Evolutionary conservation across 129 eudicot genomes (phyloP), one percentile per base, ranked within the genome.

Genomic region (Flaveria trinervia): DNA sequence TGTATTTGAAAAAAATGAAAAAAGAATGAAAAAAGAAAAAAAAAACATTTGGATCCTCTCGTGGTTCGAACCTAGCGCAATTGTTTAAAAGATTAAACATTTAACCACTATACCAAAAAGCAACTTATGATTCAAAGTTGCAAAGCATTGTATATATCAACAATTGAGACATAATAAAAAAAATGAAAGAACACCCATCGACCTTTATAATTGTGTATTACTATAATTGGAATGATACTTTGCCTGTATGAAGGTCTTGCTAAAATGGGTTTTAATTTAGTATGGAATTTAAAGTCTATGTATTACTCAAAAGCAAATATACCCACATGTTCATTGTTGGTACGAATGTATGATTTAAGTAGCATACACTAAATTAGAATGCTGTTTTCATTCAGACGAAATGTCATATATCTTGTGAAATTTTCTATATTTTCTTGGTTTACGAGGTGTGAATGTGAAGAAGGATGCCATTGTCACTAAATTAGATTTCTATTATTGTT

Each of bases 401-500:
- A 15, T 46, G 30, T 2, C 77, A 26, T 44, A 46, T 55, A 0
- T 26, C 45, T 43, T 75, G 28, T n/a, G 6, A 60, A 1, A 45
- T 26, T 46, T n/a, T 23, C 68, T 16, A 23, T 64, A 1, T 50
- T 15, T 55, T 76, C 14, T 45, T 80, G 46, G 71, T 73, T 61
- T 69, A 46, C 33, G 72, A 92, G 99, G 92, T 76, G 91, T 95
- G 69, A 81, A 74, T 79, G 97, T 92, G 80, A 95, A 92, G 92
- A 95, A 88, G 87, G 89, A 83, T 95, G 97, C 92, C 17, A 83
- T 89, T 26, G 89, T 95, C 66, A 88, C 99, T 13, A 84, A 36
- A 36, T 36, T 5, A 36, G 7, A 36, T 5, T 4, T 36, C 41
- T 36, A 1, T 36, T 36, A 4, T 36, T 5, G 41, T 36, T 36